These are phyloP conservation scores for Neoboletus subvelutipes DNA, from an alignment of 768 basidiomycete genomes.

Conservation along the genomic window DNA sequence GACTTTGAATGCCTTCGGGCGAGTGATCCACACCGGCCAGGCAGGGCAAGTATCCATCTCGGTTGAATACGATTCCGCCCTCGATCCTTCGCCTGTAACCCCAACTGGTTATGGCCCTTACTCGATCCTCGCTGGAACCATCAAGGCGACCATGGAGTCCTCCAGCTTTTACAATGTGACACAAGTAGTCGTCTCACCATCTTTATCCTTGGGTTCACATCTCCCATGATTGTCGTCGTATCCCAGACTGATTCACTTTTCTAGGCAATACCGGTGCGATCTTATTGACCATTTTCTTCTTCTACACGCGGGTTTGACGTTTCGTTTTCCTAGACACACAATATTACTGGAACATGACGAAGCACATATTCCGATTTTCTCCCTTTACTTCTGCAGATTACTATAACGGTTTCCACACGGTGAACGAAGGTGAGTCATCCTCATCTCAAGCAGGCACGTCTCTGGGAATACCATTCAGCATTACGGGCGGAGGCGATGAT, in stretches of 20 bases:
- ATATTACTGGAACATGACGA: conserved; percentile 22
- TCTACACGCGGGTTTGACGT: not conserved
- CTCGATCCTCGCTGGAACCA: conserved; percentile 28
- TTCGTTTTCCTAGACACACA: conserved; percentile 11
- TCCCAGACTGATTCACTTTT: not conserved
- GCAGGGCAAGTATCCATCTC: conserved; percentile 49
- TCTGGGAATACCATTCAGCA: conserved; percentile 32
- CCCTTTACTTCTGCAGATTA: conserved; percentile 16
- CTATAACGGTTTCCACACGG: conserved; percentile 18
- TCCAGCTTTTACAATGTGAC: conserved; percentile 8
- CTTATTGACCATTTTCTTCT: not conserved
- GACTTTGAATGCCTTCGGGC: conserved; percentile 56
- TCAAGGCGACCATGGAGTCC: conserved; percentile 33
- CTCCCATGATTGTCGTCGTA: not conserved
- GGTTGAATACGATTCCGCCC: conserved; percentile 46
- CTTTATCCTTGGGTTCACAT: conserved; percentile 12
- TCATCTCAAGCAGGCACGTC: not conserved
- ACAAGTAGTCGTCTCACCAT: conserved; percentile 15
- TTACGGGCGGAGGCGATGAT: conserved; percentile 50
- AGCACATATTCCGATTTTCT: conserved; percentile 61
- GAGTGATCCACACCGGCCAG: conserved; percentile 33
- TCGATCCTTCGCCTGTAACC: conserved; percentile 68
- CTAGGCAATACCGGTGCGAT: conserved; percentile 20
- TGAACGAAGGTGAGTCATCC: conserved; percentile 17
- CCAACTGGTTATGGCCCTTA: conserved; percentile 27